phyloP scores from a whole-genome alignment of 2,329 filamentous ascomycete genomes.

The Phialophora verrucosa region DNA sequence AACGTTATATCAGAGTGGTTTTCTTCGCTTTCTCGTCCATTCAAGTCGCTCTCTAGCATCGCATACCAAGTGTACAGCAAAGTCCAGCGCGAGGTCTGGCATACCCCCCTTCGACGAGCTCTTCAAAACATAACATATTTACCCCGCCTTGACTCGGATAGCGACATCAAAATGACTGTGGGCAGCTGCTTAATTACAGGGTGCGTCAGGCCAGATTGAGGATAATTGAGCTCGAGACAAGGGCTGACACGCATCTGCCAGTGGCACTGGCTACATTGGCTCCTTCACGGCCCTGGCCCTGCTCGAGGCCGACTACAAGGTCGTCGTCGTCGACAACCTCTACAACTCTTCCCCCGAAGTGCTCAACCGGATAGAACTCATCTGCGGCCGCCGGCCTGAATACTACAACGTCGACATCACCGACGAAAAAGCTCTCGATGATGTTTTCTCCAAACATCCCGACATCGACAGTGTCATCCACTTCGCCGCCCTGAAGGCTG shows the following conservation, averaged over 20 bases:
- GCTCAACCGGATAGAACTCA: slow-evolving; percentile 92
- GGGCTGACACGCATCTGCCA: slow-evolving; percentile 48
- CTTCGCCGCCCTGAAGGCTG: slow-evolving; percentile 97
- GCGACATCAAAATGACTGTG: slow-evolving; percentile 65
- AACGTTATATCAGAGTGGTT: slow-evolving; percentile 5
- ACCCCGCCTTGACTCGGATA: slow-evolving; percentile 29
- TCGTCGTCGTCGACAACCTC: slow-evolving; percentile 93
- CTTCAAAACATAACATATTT: neutral
- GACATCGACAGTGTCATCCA: slow-evolving; percentile 98
- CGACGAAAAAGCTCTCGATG: slow-evolving; percentile 79
- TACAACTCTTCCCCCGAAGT: slow-evolving; percentile 96
- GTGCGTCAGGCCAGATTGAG: slow-evolving; percentile 62
- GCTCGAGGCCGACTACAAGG: slow-evolving; percentile 92
- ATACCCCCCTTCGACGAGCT: neutral
- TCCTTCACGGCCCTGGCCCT: slow-evolving; percentile 94
- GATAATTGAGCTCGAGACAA: slow-evolving; percentile 1
- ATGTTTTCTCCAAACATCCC: slow-evolving; percentile 85
- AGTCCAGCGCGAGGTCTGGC: neutral
- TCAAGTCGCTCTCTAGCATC: neutral
- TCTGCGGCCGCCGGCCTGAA: slow-evolving; percentile 82
- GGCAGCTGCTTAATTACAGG: slow-evolving; percentile 91
- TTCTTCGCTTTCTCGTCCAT: neutral
- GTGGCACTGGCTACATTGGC: slow-evolving; percentile 98
- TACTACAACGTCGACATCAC: slow-evolving; percentile 91
- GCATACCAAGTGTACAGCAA: neutral